Evolutionary conservation across 2,329 filamentous ascomycete genomes (phyloP).

Genomic region (Ilyonectria sp.): DNA sequence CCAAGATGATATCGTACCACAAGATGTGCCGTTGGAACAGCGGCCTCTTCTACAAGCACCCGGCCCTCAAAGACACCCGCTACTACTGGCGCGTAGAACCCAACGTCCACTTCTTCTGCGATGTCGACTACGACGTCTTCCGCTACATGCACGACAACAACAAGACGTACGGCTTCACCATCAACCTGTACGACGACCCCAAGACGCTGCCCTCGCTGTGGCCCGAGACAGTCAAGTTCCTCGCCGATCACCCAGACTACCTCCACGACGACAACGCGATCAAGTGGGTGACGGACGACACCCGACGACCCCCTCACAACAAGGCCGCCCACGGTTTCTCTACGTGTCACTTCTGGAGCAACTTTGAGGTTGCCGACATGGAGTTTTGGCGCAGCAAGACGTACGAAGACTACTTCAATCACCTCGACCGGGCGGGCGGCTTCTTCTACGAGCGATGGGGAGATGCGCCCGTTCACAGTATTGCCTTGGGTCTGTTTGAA

Average conservation of each 20-base stretch:
- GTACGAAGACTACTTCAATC: constrained; percentile 97
- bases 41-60: constrained; percentile 97
- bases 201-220: constrained; percentile 89
- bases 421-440: constrained; percentile 94
- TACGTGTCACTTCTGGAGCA: constrained; percentile 99
- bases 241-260: constrained; percentile 87
- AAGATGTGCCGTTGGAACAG: constrained; percentile 99
- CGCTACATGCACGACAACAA: constrained; percentile 98
- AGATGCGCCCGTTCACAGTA: constrained; percentile 96
- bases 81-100: constrained; percentile 99
- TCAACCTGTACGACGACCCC: constrained; percentile 95
- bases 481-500: constrained; percentile 92
- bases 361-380: constrained; percentile 97
- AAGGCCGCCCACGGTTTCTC: constrained; percentile 91
- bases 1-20: constrained; percentile 90
- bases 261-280: constrained; percentile 88
- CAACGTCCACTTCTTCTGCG: constrained; percentile 99
- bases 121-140: constrained; percentile 98
- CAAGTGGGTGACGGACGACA: constrained; percentile 86
- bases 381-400: constrained; percentile 90
- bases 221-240: constrained; percentile 95
- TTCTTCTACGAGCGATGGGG: constrained; percentile 99
- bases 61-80: constrained; percentile 83
- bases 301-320: constrained; percentile 84
- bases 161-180: constrained; percentile 99